phyloP scores from a whole-genome alignment of 208 protist genomes.

The Leishmania major region DNA sequence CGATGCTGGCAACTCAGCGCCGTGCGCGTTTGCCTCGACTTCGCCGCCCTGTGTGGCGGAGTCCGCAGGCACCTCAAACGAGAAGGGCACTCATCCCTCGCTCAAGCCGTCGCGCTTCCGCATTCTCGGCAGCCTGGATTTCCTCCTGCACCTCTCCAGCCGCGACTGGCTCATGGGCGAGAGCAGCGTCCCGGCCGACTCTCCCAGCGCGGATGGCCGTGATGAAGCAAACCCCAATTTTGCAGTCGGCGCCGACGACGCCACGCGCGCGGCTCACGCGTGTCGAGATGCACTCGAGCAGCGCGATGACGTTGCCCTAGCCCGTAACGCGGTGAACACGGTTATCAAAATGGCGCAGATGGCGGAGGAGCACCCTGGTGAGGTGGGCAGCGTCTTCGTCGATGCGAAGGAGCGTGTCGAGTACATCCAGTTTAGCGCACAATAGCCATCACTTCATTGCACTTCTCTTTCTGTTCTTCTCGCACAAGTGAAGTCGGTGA shows the following conservation, averaged over 20 bases:
- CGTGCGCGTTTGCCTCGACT: not conserved
- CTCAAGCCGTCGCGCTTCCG: slow-evolving; percentile 8
- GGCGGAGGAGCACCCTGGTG: slow-evolving; percentile 26
- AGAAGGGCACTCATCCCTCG: not conserved
- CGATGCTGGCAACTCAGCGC: not conserved
- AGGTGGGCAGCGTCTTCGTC: slow-evolving; percentile 19
- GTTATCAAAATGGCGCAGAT: slow-evolving; percentile 37
- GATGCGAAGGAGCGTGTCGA: slow-evolving; percentile 16
- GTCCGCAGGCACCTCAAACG: not conserved
- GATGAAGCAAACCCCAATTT: not conserved
- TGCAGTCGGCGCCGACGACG: not conserved
- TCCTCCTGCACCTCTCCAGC: slow-evolving; percentile 25
- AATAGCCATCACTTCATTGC: not conserved
- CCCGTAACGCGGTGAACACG: slow-evolving; percentile 36
- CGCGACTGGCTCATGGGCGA: not conserved
- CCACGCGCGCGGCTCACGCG: not conserved
- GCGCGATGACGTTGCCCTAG: slow-evolving; percentile 33
- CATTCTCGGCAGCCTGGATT: slow-evolving; percentile 26
- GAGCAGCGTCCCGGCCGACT: slow-evolving; percentile 1
- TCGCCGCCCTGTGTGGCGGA: not conserved
- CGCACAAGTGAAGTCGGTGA: not conserved
- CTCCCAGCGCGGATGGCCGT: slow-evolving; percentile 1
- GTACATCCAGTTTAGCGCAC: slow-evolving; percentile 31
- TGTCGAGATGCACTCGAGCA: slow-evolving; percentile 27
- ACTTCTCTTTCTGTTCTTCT: not conserved